Conservation (phyloP, 2,329 filamentous ascomycete species). For the Lasiodiplodia hormozganensis region DNA sequence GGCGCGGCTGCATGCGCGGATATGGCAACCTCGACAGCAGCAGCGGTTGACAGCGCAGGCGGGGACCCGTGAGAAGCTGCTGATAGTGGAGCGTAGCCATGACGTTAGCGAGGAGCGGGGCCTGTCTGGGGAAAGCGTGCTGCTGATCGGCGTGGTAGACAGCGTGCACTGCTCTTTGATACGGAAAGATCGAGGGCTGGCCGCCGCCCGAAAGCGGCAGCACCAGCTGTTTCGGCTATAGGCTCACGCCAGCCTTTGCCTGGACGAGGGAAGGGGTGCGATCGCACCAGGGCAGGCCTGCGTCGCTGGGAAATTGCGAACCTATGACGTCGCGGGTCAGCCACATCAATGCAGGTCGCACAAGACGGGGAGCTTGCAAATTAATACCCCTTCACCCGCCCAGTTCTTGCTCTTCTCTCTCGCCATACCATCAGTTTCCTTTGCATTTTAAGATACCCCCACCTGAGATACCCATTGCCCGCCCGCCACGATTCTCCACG, state of each 20-base stretch:
- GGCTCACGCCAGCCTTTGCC: constrained; percentile 19
- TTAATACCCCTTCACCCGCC: constrained; percentile 24
- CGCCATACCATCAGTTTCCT: not conserved
- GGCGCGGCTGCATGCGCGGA: not conserved
- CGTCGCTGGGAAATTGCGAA: constrained; percentile 23
- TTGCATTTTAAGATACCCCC: constrained; percentile 30
- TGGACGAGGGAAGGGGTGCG: constrained; percentile 19
- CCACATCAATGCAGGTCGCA: constrained; percentile 26
- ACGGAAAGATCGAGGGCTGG: not conserved
- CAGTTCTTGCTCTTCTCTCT: not conserved
- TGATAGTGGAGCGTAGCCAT: constrained; percentile 1
- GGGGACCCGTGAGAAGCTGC: not conserved
- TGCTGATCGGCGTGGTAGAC: constrained; percentile 1
- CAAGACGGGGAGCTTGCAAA: not conserved
- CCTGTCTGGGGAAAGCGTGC: constrained; percentile 22
- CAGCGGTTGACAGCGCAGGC: not conserved
- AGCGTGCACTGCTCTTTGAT: not conserved
- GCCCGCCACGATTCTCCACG: constrained; percentile 11
- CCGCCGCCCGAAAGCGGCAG: constrained; percentile 11
- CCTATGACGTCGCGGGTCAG: constrained; percentile 20
- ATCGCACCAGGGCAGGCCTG: constrained; percentile 12
- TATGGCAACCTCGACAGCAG: not conserved
- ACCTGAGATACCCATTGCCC: constrained; percentile 7
- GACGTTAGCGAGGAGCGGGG: constrained; percentile 21
- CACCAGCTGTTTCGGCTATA: constrained; percentile 15